Conservation (phyloP, 2,329 filamentous ascomycete genomes). For the Cytospora mali region DNA sequence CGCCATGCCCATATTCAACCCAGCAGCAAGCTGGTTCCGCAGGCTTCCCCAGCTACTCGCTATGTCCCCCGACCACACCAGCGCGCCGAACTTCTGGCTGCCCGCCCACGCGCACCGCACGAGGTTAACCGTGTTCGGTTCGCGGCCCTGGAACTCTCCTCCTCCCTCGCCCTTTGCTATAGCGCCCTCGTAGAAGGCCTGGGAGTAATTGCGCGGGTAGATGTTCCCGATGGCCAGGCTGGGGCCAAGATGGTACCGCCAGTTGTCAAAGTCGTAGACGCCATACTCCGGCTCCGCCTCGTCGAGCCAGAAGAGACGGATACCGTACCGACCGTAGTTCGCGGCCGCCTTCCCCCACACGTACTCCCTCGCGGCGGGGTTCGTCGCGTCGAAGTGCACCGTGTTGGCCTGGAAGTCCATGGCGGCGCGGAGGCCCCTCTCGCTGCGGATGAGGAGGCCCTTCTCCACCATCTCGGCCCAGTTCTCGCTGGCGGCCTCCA, state of each 20-base stretch:
- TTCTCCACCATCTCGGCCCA: constrained; percentile 63
- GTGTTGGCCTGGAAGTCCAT: constrained; percentile 63
- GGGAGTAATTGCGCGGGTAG: constrained; percentile 61
- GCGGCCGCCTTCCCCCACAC: constrained; percentile 61
- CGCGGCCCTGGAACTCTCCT: constrained; percentile 22
- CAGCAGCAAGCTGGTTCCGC: constrained; percentile 62
- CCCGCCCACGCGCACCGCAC: constrained; percentile 53
- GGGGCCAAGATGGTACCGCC: constrained; percentile 59
- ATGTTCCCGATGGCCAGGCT: constrained; percentile 59
- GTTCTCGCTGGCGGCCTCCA: constrained; percentile 61
- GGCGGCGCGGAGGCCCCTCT: constrained; percentile 59
- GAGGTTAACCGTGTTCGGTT: constrained; percentile 57
- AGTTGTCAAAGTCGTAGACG: constrained; percentile 68
- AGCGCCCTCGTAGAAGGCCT: constrained; percentile 63
- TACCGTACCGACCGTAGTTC: constrained; percentile 65
- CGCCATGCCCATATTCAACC: constrained; percentile 66
- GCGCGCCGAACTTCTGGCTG: constrained; percentile 64
- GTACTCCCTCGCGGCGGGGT: constrained; percentile 59
- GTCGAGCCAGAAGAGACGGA: constrained; percentile 69
- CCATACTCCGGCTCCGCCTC: constrained; percentile 70
- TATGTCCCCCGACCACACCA: constrained; percentile 70
- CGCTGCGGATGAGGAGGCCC: constrained; percentile 61
- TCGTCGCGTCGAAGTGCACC: constrained; percentile 65
- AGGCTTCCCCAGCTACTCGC: constrained; percentile 64
- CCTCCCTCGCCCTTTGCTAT: constrained; percentile 40